Base-by-base conservation (phyloP, 2,329 filamentous ascomycete species). In the Stylonectria norvegica region DNA sequence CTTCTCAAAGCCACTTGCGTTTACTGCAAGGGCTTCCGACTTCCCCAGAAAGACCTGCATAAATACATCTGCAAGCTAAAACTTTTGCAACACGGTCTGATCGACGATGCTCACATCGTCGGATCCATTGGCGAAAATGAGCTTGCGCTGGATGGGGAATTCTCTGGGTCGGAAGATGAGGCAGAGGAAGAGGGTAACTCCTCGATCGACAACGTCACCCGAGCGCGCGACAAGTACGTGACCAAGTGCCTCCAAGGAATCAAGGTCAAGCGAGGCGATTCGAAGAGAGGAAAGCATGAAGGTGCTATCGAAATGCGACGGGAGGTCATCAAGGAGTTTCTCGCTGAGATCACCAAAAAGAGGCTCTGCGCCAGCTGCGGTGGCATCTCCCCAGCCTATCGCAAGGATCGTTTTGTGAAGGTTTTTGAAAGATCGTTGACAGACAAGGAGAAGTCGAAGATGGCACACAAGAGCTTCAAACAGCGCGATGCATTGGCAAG, bases 401-500 rank as follows among this genome's bases (percentile, higher is more conserved):
- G 91, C 54, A 96, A 95, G 63, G 91, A 98, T 57, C 78, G 85
- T 30, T 93, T 82, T 56, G 85, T 90, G 59, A 98, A 97, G 65
- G 89, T 98, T 38, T 98, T 97, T 64, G 84, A 91, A 60, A 93
- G 86, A 59, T 73, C 85, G 2, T 69, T 96, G 41, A 78, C 75
- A 33, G 66, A 75, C 33, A 95, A 94, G 63, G 82, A 93, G 23
- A 81, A 82, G 60, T 76, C 81, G 29, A 81, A 84, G 47, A 95
- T 95, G 85, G 76, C 81, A 3, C 80, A 86, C 45, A 71, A 70
- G 33, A 74, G 71, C 36, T 78, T 89, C 59, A 83, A 81, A 53
- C 72, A 79, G 23, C 75, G 76, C 36, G 87, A 93, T 59, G 83
- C 86, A 4, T 72, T 94, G 54, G 65, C 86, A 10, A 53, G 63